Percentiles rank a stretch among this genome's conserved stretches.
These are phyloP conservation scores for Pestalotiopsis sp. DNA, from an alignment of 2,329 filamentous ascomycete species.

Conservation along the genomic window DNA sequence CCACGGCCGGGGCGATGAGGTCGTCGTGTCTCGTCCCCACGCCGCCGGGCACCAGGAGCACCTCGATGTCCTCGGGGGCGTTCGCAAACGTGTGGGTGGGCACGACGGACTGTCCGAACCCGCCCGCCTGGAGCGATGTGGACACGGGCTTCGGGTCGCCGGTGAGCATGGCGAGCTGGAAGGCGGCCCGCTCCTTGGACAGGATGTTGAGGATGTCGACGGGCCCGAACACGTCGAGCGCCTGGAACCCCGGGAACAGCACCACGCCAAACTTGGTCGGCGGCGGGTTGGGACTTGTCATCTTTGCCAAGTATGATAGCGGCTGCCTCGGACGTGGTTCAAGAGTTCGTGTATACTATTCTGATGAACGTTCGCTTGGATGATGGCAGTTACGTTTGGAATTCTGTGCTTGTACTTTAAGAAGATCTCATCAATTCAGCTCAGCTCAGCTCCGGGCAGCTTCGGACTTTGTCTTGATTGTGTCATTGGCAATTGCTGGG, in stretches of 20 bases:
- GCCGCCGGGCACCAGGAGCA: constrained; percentile 69
- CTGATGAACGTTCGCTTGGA: too few relatives aligned
- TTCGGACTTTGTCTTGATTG: background rate
- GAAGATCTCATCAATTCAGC: background rate
- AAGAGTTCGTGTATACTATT: background rate
- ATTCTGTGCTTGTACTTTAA: background rate
- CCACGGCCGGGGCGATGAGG: constrained; percentile 34
- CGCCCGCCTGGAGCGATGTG: constrained; percentile 28
- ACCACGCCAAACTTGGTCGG: constrained; percentile 41
- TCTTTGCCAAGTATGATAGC: background rate
- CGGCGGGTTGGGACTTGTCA: background rate
- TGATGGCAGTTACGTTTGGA: background rate
- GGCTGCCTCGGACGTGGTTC: too few relatives aligned
- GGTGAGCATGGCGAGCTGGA: constrained; percentile 44
- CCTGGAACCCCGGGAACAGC: constrained; percentile 46
- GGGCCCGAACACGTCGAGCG: constrained; percentile 48
- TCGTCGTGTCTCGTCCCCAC: constrained; percentile 44
- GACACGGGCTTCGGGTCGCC: constrained; percentile 42
- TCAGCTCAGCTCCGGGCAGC: background rate
- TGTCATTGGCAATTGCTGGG: background rate
- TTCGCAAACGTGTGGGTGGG: constrained; percentile 55
- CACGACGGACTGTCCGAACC: constrained; percentile 36
- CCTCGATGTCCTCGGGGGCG: constrained; percentile 55
- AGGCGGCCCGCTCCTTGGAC: constrained; percentile 29
- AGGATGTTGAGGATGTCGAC: constrained; percentile 46